These are phyloP conservation scores for Trebouxia sp. DNA, from an alignment of 139 green algal species.

Conservation along the genomic window DNA sequence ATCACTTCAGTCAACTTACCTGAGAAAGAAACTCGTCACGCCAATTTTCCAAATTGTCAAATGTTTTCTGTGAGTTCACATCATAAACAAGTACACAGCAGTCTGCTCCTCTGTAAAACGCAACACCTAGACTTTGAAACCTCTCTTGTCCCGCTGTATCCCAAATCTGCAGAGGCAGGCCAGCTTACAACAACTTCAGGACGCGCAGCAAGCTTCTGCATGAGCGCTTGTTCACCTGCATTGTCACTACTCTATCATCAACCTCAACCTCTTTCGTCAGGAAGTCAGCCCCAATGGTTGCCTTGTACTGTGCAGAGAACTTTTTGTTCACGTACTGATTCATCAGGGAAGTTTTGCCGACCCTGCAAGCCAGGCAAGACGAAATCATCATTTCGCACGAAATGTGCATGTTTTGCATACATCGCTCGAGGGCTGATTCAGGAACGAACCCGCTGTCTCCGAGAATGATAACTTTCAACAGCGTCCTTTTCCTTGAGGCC, in stretches of 20 bases:
- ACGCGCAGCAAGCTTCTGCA: no score
- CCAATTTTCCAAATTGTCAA: conserved; percentile 99
- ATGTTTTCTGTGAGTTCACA: conserved; percentile 94
- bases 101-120: conserved; percentile 98
- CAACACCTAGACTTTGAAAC: conserved; percentile 96
- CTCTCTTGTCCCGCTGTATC: conserved; percentile 98
- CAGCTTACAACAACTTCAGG: neutral
- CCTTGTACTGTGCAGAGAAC: conserved; percentile 99
- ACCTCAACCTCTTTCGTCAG: conserved; percentile 98
- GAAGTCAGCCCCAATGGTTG: conserved; percentile 99
- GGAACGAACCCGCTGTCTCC: conserved; percentile 95
- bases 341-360: conserved; percentile 99
- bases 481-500: conserved; percentile 56
- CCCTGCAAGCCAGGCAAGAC: conserved; percentile 56
- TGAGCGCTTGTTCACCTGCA: conserved; percentile 72
- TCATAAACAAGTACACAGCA: conserved; percentile 99
- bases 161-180: conserved; percentile 84
- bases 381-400: no score
- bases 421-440: no score
- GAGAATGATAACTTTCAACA: conserved; percentile 99
- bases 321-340: conserved; percentile 99
- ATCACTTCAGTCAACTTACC: conserved; percentile 43
- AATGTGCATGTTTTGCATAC: no score
- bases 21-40: conserved; percentile 98
- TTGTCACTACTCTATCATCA: conserved; percentile 95